Conservation (phyloP, 129 eudicot species). For the Helianthus tuberosus region DNA sequence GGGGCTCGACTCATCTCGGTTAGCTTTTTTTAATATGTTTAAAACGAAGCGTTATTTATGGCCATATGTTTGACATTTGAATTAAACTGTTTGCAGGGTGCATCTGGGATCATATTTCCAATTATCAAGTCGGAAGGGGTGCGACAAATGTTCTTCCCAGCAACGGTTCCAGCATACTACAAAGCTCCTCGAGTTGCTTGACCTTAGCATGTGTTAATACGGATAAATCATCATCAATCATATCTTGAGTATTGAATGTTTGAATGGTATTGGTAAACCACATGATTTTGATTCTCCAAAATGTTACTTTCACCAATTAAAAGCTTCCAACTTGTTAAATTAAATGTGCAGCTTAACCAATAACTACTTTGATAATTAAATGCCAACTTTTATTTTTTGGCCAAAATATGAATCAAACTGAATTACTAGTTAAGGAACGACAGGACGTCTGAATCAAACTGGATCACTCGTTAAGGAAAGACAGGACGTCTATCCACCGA, state of each 20-base stretch:
- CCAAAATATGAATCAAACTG: background rate
- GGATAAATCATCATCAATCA: background rate
- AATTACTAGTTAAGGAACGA: background rate
- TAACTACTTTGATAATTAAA: background rate
- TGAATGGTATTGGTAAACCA: background rate
- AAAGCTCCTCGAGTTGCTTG: conserved; percentile 48
- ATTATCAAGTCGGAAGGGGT: conserved; percentile 66
- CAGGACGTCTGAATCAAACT: background rate
- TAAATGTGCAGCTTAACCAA: conserved; percentile 13
- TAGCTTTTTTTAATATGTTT: background rate
- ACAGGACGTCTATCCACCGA: too few species aligned
- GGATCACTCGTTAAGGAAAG: too few species aligned
- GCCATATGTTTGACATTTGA: background rate
- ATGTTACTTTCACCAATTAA: conserved; percentile 13
- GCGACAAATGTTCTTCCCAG: conserved; percentile 78
- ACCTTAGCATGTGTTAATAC: background rate
- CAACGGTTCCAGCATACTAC: conserved; percentile 69
- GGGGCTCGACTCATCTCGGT: conserved; percentile 56
- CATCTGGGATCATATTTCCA: conserved; percentile 68
- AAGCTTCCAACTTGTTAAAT: background rate
- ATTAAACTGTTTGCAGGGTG: conserved; percentile 47
- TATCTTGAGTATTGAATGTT: conserved; percentile 6
- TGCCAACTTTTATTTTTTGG: background rate
- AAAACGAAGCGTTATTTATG: background rate
- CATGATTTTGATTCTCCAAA: background rate